Percentiles rank a stretch among this genome's conserved stretches.
phyloP scores from a whole-genome alignment of 129 eudicot species.

The Chrysanthemum seticuspe region DNA sequence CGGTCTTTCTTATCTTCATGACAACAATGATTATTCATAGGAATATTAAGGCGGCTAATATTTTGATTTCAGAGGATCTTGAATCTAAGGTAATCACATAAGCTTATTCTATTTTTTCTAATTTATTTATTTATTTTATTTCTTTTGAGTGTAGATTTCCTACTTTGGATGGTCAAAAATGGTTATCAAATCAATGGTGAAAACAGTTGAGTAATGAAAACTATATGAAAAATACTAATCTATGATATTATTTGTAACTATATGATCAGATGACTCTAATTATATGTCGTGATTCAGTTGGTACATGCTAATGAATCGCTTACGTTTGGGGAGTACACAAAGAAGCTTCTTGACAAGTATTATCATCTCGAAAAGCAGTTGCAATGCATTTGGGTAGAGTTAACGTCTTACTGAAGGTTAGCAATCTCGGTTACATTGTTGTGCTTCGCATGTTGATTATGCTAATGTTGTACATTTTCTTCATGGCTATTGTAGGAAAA shows the following conservation, averaged over 20 bases:
- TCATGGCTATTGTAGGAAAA: slow-evolving; percentile 55
- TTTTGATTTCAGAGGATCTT: too few relatives aligned
- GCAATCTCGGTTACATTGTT: not conserved
- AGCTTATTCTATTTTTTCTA: too few relatives aligned
- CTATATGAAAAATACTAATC: not conserved
- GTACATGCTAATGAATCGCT: slow-evolving; percentile 52
- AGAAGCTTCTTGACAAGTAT: slow-evolving; percentile 89
- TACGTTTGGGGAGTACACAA: slow-evolving; percentile 87
- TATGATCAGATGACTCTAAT: not conserved
- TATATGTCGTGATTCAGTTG: slow-evolving; percentile 39
- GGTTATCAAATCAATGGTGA: not conserved
- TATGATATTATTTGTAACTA: not conserved
- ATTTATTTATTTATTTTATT: too few relatives aligned
- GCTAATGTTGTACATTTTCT: not conserved
- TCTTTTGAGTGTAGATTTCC: too few relatives aligned
- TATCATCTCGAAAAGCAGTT: slow-evolving; percentile 60
- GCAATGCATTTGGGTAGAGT: not conserved
- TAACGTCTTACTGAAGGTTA: slow-evolving; percentile 77
- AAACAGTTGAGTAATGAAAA: not conserved
- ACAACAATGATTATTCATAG: too few relatives aligned
- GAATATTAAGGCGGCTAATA: too few relatives aligned
- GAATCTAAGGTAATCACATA: too few relatives aligned
- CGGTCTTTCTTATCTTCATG: too few relatives aligned
- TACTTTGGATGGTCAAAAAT: too few relatives aligned
- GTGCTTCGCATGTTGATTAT: slow-evolving; percentile 3